Percentiles rank a stretch among this genome's conserved stretches.
These are phyloP conservation scores for Candida ulmi DNA, from an alignment of 805 yeast species.

Conservation along the genomic window DNA sequence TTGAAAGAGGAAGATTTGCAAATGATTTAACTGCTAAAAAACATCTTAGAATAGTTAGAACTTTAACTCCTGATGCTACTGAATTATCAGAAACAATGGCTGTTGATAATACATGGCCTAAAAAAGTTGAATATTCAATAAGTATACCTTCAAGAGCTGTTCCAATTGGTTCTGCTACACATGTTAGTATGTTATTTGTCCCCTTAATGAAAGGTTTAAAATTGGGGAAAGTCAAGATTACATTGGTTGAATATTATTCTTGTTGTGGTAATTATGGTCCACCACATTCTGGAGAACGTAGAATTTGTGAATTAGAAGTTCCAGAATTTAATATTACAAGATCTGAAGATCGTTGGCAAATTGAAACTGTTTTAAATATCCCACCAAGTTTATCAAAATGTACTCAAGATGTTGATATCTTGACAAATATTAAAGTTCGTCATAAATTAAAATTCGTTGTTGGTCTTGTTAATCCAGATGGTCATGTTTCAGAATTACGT, in stretches of 20 bases:
- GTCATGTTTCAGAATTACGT: constrained; percentile 85
- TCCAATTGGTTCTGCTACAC: constrained; percentile 79
- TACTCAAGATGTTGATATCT: constrained; percentile 83
- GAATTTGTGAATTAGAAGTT: constrained; percentile 46
- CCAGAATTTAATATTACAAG: constrained; percentile 23
- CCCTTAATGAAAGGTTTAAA: constrained; percentile 79
- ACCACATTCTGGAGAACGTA: constrained; percentile 56
- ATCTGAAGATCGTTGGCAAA: constrained; percentile 66
- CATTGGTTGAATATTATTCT: constrained; percentile 62
- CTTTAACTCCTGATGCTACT: constrained; percentile 79
- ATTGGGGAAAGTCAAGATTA: constrained; percentile 67
- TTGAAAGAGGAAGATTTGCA: constrained; percentile 79
- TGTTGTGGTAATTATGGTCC: constrained; percentile 56
- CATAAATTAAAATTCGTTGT: constrained; percentile 84
- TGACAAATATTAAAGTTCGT: constrained; percentile 67
- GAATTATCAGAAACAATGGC: constrained; percentile 90
- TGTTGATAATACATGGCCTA: constrained; percentile 94
- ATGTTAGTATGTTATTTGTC: constrained; percentile 62
- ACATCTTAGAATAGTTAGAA: constrained; percentile 76
- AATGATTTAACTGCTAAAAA: constrained; percentile 59
- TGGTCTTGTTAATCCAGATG: constrained; percentile 79
- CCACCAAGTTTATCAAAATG: constrained; percentile 72
- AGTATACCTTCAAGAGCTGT: constrained; percentile 84
- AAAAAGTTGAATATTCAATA: constrained; percentile 84
- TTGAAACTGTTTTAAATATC: constrained; percentile 50